These are phyloP conservation scores for Trebouxia sp. DNA, from an alignment of 139 green algal genomes.

Conservation along the genomic window DNA sequence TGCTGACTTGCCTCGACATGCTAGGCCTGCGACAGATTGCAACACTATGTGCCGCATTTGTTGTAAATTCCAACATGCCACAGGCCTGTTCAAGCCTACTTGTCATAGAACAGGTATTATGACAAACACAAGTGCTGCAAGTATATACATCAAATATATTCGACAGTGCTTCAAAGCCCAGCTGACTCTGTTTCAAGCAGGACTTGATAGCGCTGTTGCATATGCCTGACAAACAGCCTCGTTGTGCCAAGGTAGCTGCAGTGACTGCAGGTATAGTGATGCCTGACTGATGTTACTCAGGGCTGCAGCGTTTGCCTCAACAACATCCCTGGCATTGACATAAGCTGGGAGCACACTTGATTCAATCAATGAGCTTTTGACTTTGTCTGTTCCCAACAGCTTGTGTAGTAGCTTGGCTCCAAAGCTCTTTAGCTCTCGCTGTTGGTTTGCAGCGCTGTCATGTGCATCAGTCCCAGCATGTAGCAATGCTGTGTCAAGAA, in stretches of 20 bases:
- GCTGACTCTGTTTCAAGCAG: too few relatives aligned
- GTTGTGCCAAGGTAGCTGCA: constrained; percentile 14
- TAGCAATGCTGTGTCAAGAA: constrained; percentile 15
- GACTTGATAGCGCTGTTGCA: not conserved
- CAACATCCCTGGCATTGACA: not conserved
- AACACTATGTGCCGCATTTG: too few relatives aligned
- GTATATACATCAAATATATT: not conserved
- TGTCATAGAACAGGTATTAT: too few relatives aligned
- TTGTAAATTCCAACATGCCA: too few relatives aligned
- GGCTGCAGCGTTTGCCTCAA: not conserved
- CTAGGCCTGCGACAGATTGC: too few relatives aligned
- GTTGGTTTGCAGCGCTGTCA: not conserved
- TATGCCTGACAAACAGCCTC: not conserved
- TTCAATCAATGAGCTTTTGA: too few relatives aligned
- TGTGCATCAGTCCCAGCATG: not conserved
- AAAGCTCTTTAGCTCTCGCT: not conserved
- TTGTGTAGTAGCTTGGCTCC: not conserved
- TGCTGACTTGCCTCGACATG: too few relatives aligned
- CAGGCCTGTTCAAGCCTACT: too few relatives aligned
- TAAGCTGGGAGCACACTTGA: not conserved
- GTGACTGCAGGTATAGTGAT: not conserved
- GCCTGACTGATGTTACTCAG: not conserved
- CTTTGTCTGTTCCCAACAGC: not conserved
- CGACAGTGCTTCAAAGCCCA: not conserved
- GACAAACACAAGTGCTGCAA: too few relatives aligned